phyloP scores from a whole-genome alignment of 768 basidiomycete species.

The Imleria badia region DNA sequence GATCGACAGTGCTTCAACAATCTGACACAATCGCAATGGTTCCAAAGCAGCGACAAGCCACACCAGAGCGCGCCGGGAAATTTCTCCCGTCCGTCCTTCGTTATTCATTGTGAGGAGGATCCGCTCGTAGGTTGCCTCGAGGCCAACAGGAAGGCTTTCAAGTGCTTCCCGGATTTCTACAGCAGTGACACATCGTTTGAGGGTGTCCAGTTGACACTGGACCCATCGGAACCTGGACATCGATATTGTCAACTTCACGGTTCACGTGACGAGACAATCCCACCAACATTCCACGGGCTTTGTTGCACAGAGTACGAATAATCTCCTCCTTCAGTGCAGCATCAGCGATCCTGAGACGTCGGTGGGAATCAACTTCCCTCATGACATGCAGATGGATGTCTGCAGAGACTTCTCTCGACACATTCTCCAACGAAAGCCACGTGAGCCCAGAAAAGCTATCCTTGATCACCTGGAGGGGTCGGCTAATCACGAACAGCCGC shows the following conservation, averaged over 20 bases:
- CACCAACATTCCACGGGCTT: neutral
- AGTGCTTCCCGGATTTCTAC: constrained; percentile 3
- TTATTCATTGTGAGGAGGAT: constrained; percentile 2
- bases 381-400: neutral
- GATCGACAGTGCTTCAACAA: constrained; percentile 4
- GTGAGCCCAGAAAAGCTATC: neutral
- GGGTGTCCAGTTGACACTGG: constrained; percentile 11
- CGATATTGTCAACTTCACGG: no score
- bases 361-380: neutral
- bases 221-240: constrained; percentile 21
- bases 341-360: neutral
- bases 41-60: constrained; percentile 11
- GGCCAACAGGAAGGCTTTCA: constrained; percentile 1
- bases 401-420: neutral
- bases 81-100: neutral
- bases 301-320: neutral
- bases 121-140: constrained; percentile 7
- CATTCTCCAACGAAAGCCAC: no score
- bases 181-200: constrained; percentile 7
- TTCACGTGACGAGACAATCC: no score
- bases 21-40: neutral
- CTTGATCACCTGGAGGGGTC: neutral
- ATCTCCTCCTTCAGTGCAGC: neutral
- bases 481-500: neutral
- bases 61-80: neutral